Base-by-base conservation (phyloP, 1,284 basidiomycete genomes). In the Ustilago lituana region DNA sequence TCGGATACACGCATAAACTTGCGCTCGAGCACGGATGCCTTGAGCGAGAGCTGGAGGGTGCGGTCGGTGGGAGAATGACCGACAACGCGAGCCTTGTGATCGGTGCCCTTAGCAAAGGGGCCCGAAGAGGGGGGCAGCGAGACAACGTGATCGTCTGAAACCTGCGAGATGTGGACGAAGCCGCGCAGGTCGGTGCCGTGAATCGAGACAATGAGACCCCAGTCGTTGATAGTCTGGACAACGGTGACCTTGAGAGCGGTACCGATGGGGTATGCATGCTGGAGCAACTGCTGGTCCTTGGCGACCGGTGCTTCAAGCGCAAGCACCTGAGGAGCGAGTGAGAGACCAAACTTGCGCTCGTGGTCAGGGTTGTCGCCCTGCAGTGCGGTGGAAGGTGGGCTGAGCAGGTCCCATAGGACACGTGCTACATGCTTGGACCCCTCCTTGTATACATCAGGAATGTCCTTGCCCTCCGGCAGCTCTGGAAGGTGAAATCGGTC, bases 1-100 rank as follows among this genome's bases (percentile, higher is more conserved):
- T 98, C 93, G 27, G 85, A 85, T 23, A 93, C 89, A 75, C 91
- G 90, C 79, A 98, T 85, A 85, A 94, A 97, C 59, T 88, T 89
- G 83, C 94, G 91, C 63, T 91, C 88, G 14, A 99, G 85, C 12
- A 97, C 85, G 6, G 91, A 92, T 15, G 89, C 86, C 74, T 92
- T 91, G 74, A 98, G 84, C 22, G 91, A 91, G 14, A 98, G 86
- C 75, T 94, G 90, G 17, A 98, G 84, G 38, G 95, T 84, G 14
- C 93, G 93, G 79, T 99, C 96, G 50, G 98, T 87, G 1, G 88
- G 86, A 74, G 92, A 91, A 82, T 91, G 89, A 0, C 94, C 94
- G 15, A 90, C 90, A 5, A 98, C 93, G 48, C 97, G 90, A 4
- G 93, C 94, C 53, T 87, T 86, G 81, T 98, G 95, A 22, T 44